Conservation (phyloP, 768 basidiomycete genomes). For the Russula sp. region DNA sequence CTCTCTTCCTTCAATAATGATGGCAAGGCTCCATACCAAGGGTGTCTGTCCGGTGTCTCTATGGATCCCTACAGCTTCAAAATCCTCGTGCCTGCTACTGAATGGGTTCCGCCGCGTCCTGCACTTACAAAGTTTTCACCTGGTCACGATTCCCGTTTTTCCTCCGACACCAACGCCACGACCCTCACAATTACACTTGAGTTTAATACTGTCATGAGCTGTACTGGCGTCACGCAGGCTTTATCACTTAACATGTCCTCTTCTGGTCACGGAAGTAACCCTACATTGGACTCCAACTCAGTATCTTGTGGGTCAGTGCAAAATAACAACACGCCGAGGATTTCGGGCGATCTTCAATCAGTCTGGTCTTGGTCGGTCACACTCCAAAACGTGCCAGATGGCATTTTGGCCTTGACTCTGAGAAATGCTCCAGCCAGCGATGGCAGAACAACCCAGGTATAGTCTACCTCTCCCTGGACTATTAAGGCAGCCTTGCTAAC, state of each 20-base stretch:
- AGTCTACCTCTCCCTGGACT: conserved; percentile 20
- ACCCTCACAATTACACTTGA: conserved; percentile 62
- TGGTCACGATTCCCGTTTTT: conserved; percentile 77
- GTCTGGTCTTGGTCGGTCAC: conserved; percentile 71
- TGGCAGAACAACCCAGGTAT: conserved; percentile 48
- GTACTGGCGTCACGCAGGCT: conserved; percentile 53
- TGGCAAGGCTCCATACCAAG: conserved; percentile 54
- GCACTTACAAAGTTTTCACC: conserved; percentile 73
- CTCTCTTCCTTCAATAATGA: conserved; percentile 54
- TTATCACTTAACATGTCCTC: conserved; percentile 64
- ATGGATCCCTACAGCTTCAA: conserved; percentile 78
- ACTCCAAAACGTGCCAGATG: conserved; percentile 69
- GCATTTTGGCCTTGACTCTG: conserved; percentile 68
- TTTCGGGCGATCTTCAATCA: conserved; percentile 52
- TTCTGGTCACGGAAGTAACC: conserved; percentile 51
- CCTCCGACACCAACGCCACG: conserved; percentile 41
- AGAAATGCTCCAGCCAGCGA: conserved; percentile 42
- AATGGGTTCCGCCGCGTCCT: conserved; percentile 69
- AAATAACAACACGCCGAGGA: conserved; percentile 39
- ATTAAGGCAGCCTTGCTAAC: neutral
- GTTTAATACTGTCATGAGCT: conserved; percentile 74
- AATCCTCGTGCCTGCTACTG: conserved; percentile 55
- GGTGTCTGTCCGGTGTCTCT: conserved; percentile 60
- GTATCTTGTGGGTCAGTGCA: conserved; percentile 42
- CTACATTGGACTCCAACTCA: conserved; percentile 42